Evolutionary conservation across 2,329 filamentous ascomycete genomes (phyloP).

Genomic region (Pezicula radicicola): DNA sequence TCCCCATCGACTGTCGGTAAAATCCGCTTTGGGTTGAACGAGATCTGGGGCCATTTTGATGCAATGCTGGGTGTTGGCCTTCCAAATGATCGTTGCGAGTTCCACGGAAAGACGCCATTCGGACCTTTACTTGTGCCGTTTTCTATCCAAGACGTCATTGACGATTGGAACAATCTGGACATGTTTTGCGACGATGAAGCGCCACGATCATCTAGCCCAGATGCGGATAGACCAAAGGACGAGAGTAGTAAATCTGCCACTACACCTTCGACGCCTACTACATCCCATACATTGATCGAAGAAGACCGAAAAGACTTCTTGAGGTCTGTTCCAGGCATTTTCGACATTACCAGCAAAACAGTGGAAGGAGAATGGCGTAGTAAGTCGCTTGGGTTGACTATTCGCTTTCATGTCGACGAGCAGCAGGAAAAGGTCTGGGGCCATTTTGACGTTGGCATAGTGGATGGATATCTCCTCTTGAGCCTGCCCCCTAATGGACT

Average conservation of each 20-base stretch:
- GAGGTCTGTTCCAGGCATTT: too few relatives aligned
- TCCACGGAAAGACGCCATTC: too few relatives aligned
- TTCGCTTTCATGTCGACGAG: background rate
- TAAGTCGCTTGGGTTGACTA: background rate
- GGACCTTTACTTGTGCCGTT: too few relatives aligned
- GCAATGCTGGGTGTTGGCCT: too few relatives aligned
- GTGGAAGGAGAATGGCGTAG: background rate
- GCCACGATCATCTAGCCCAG: background rate
- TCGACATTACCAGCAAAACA: background rate
- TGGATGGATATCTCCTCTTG: background rate
- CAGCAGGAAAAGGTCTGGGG: background rate
- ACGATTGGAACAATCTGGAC: background rate
- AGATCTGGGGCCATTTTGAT: too few relatives aligned
- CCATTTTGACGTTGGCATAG: background rate
- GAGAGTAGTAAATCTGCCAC: too few relatives aligned
- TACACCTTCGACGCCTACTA: too few relatives aligned
- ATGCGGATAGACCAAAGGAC: too few relatives aligned
- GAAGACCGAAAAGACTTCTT: too few relatives aligned
- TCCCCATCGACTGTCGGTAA: background rate
- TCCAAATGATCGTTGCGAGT: too few relatives aligned
- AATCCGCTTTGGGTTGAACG: background rate
- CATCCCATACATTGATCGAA: too few relatives aligned
- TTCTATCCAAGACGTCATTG: background rate
- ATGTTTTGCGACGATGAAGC: background rate
- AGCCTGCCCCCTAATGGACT: background rate